Evolutionary conservation across 176 grass and related monocot genomes (phyloP), one percentile per base, ranked within the genome.

Genomic region (Triticum timopheevii): DNA sequence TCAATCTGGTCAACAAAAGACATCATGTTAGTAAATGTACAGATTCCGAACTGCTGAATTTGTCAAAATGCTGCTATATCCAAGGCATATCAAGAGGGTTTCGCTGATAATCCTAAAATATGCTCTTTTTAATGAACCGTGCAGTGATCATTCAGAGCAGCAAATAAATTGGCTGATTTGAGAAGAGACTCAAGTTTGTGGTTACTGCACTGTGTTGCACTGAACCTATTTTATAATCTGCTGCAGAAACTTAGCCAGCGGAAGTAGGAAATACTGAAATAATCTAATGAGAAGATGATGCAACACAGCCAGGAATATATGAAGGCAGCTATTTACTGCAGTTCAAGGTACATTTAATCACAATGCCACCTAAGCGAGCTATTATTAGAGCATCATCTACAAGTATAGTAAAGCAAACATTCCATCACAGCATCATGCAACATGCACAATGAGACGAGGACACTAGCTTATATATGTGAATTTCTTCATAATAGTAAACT

Each of bases 1-100:
- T 99, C 94, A 83, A 96, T 86, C 97, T 99, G 83, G 35, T 82
- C 24, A 20, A 66, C 47, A 84, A 44, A 40, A 84, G 63, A 10
- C 25, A 71, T 20, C 19, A 62, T 40, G 82, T 91, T 80, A 88
- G 69, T 36, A 63, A 71, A 83, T 77, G 23, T 49, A 88, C 23
- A 85, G 35, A 85, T 68, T 33, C 79, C 1, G 13, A 84, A 20
- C 16, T 65, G 22, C 38, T 31, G 73, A 73, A 45, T 69, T 64
- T 61, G 8, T 63, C 66, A 58, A 39, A 1, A 71, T 36, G 56
- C 31, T 69, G 31, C 31, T 50, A 83, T 65, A 83, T 65, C 78
- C 58, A 82, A 42, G 58, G 22, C 16, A 82, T 78, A 79, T 27
- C 39, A 83, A 79, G 35, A 58, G 74, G 65, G 27, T 45, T 82